Base-by-base conservation (phyloP, 495 filamentous ascomycete genomes). In the Daldinia concentrica region DNA sequence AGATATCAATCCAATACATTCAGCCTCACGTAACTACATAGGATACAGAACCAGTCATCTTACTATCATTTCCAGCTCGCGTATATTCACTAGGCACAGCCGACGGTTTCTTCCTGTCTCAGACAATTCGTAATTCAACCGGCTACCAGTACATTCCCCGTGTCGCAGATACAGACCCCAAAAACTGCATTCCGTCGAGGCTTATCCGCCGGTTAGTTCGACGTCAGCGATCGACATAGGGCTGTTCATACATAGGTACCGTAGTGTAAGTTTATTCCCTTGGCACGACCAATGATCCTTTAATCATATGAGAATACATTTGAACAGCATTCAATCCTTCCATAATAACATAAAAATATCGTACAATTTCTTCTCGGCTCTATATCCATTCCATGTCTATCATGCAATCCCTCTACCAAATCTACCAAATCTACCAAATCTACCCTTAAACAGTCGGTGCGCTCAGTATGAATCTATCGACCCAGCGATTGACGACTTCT, bases 161-260 rank as follows among this genome's bases (percentile, higher is more conserved):
- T 45, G 29, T 30, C n/a, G n/a, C n/a, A n/a, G n/a, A n/a, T 30
- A 6, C 29, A 30, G 29, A 30, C 19, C 39, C 15, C n/a, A n/a
- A n/a, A 17, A 43, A 43, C 39, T 4, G 3, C 43, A 48, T 24
- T 24, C 6, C 6, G 19, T 22, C 43, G 4, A 48, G 43, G n/a
- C 43, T 48, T 22, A 48, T 30, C 36, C 29, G 32, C 52, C 4
- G 17, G 32, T 50, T 1, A 17, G 59, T 64, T 69, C 59, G 32
- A 15, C 59, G 63, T 64, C 59, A 56, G 41, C 43, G 67, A 64
- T 64, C 61, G 45, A 11, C 61, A 6, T n/a, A 17, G 64, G 67
- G 55, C 45, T 51, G 39, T 54, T 63, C n/a, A 62, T 37, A 24
- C 22, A 17, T 15, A 58, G 37, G 8, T 39, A n/a, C n/a, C n/a